phyloP scores from a whole-genome alignment of 805 yeast species.

The Candida vartiovaarae region DNA sequence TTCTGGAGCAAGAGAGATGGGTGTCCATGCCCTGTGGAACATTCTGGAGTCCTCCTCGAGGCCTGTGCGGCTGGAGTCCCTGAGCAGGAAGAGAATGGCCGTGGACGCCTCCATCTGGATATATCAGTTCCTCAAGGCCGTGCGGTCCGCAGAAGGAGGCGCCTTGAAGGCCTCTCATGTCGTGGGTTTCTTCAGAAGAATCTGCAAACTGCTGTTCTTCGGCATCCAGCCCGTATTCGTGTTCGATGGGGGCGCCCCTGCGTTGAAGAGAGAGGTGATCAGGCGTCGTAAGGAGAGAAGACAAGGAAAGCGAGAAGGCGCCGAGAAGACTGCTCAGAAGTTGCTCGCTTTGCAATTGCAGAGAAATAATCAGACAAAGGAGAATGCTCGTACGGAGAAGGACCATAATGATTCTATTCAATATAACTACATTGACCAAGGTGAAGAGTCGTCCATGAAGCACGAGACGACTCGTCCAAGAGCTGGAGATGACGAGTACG shows the following conservation, averaged over 20 bases:
- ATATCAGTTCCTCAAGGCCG: conserved; percentile 92
- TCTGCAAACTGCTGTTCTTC: conserved; percentile 80
- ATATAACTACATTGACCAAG: conserved; percentile 29
- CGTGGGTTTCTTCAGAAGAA: conserved; percentile 91
- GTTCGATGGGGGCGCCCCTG: conserved; percentile 94
- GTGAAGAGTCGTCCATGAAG: conserved; percentile 2
- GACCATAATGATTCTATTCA: conserved; percentile 17
- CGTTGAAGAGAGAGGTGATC: conserved; percentile 73
- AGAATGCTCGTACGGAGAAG: conserved; percentile 7
- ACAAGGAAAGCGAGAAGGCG: conserved; percentile 64
- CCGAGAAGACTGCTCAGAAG: conserved; percentile 70
- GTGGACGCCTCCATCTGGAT: conserved; percentile 99
- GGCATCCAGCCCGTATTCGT: conserved; percentile 89
- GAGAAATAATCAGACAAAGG: conserved; percentile 19
- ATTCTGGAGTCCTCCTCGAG: conserved; percentile 82
- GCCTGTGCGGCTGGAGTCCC: conserved; percentile 83
- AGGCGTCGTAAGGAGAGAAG: conserved; percentile 64
- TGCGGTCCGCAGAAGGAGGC: conserved; percentile 78
- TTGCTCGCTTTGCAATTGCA: conserved; percentile 77
- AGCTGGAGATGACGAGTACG: conserved; percentile 67
- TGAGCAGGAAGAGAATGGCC: conserved; percentile 73
- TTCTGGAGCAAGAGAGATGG: conserved; percentile 45
- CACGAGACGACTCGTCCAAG: conserved; percentile 28
- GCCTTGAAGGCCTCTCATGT: conserved; percentile 75
- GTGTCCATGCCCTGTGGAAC: conserved; percentile 94